A percentile compares a stretch with the other conserved stretches of the same genome.
phyloP scores from a whole-genome alignment of 306 rosid genomes.

The Pachyrhizus erosus region DNA sequence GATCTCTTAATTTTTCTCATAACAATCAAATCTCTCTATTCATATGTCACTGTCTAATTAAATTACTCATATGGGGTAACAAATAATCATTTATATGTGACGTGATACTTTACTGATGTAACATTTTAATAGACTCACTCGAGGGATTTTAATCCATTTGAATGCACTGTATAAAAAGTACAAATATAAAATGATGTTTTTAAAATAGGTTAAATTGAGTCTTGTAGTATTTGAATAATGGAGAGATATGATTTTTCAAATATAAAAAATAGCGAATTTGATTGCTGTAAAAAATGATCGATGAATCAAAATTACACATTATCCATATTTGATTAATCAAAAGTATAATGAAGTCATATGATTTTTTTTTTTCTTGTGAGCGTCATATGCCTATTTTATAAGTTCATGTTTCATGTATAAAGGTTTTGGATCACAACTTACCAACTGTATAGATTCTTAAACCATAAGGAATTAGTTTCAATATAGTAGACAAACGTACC shows the following conservation, averaged over 20 bases:
- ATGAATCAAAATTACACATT: not conserved
- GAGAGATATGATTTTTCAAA: not conserved
- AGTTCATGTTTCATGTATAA: slow-evolving; percentile 5
- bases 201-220: not conserved
- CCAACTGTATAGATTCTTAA: slow-evolving; percentile 5
- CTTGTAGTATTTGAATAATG: not conserved
- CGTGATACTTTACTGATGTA: not conserved
- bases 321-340: not conserved
- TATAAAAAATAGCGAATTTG: not conserved
- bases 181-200: not conserved
- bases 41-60: not conserved
- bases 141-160: not conserved
- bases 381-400: not conserved
- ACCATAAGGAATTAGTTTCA: slow-evolving; percentile 2
- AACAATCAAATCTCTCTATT: not conserved
- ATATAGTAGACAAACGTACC: not conserved
- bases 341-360: not conserved
- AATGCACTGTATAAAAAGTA: not conserved
- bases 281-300: not conserved
- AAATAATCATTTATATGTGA: not conserved
- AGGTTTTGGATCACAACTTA: not conserved
- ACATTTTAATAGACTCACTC: not conserved
- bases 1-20: not conserved
- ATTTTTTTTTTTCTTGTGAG: not conserved
- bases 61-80: not conserved